Evolutionary conservation across 1,284 basidiomycete species (phyloP).

Genomic region (Fomitopsis palustris): DNA sequence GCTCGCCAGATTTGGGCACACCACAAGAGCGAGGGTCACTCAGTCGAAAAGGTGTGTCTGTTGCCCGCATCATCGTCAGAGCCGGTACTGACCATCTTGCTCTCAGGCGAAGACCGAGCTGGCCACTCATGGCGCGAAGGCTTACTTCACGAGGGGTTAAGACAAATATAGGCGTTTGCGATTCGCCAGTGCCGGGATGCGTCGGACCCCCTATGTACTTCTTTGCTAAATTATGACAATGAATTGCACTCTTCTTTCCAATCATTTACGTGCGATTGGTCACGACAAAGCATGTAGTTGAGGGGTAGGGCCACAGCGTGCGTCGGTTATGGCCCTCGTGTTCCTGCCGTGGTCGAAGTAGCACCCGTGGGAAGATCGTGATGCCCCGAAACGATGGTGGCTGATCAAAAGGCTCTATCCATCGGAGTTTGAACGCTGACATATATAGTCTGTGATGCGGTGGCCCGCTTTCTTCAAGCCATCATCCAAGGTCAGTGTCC

Average conservation of each 20-base stretch:
- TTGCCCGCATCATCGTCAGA: conserved; percentile 13
- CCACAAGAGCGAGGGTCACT: conserved; percentile 79
- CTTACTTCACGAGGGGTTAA: conserved; percentile 81
- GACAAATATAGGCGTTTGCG: background rate
- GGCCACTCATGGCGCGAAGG: conserved; percentile 81
- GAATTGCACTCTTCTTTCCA: background rate
- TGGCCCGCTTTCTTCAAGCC: conserved; percentile 36
- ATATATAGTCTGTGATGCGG: conserved; percentile 20
- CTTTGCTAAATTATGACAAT: conserved; percentile 7
- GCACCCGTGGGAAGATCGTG: background rate
- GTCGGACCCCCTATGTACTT: background rate
- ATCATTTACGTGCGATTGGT: conserved; percentile 3
- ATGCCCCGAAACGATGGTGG: background rate
- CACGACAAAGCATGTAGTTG: conserved; percentile 6
- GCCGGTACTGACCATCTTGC: background rate
- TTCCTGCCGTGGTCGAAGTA: background rate
- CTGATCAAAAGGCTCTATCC: conserved; percentile 10
- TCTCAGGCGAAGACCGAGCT: conserved; percentile 81
- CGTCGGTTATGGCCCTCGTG: background rate
- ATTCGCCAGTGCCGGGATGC: background rate
- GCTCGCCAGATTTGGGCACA: conserved; percentile 75
- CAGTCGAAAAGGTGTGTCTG: conserved; percentile 68
- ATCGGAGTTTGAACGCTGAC: conserved; percentile 35
- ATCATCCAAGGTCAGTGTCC: conserved; percentile 40
- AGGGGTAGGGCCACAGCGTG: background rate